A percentile compares a stretch with the other conserved stretches of the same genome.
These are phyloP conservation scores for Pyrenochaeta sp. DNA, from an alignment of 2,329 filamentous ascomycete genomes.

Conservation along the genomic window DNA sequence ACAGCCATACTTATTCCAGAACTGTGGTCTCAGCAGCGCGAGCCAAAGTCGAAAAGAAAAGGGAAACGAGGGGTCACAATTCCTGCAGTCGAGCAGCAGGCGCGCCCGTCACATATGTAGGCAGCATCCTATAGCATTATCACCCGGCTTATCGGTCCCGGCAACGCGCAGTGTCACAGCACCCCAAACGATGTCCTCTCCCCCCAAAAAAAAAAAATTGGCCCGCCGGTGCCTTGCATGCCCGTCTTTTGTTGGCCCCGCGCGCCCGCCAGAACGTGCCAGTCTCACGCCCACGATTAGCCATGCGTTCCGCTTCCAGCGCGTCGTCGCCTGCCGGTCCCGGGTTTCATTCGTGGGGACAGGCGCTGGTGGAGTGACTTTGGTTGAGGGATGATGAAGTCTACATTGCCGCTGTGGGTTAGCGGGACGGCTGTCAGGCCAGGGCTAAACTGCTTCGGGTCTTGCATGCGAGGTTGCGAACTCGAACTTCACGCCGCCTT, in stretches of 20 bases:
- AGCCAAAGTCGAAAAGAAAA: neutral
- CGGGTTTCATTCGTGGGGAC: slow-evolving; percentile 4
- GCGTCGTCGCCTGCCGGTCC: neutral
- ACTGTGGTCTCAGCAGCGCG: too few relatives aligned
- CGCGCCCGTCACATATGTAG: slow-evolving; percentile 7
- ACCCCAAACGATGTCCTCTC: too few relatives aligned
- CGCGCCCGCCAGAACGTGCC: neutral
- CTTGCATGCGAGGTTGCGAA: slow-evolving; percentile 1
- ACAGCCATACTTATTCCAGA: too few relatives aligned
- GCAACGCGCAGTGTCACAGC: too few relatives aligned
- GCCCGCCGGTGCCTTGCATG: neutral
- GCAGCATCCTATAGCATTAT: too few relatives aligned
- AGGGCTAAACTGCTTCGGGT: neutral
- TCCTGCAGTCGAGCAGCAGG: too few relatives aligned
- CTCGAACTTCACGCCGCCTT: too few relatives aligned
- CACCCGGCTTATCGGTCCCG: too few relatives aligned
- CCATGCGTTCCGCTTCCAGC: slow-evolving; percentile 1
- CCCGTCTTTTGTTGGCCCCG: neutral
- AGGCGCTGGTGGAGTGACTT: slow-evolving; percentile 8
- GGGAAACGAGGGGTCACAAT: too few relatives aligned
- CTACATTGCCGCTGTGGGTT: slow-evolving; percentile 16
- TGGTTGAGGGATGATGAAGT: slow-evolving; percentile 16
- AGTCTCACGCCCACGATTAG: slow-evolving; percentile 6
- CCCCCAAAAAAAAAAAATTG: too few relatives aligned
- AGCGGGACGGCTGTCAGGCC: neutral